Conservation (phyloP, 495 filamentous ascomycete species). For the Glutinoglossum americanum region DNA sequence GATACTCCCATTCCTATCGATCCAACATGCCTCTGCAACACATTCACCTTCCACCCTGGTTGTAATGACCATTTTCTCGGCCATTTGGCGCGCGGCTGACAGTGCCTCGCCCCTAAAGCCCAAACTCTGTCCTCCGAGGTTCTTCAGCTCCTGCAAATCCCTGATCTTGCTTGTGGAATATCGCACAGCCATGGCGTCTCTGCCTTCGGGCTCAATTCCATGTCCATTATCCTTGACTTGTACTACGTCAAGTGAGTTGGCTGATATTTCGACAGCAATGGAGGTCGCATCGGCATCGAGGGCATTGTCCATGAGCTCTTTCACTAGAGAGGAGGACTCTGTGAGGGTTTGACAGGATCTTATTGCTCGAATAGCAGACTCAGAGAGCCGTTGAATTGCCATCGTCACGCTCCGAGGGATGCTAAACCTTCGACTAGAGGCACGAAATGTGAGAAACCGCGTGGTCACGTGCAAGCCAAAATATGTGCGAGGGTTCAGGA, state of each 20-base stretch:
- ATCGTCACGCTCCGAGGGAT: slow-evolving; percentile 15
- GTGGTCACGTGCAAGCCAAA: neutral
- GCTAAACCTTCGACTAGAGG: no score
- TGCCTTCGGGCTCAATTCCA: slow-evolving; percentile 55
- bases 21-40: slow-evolving; percentile 33
- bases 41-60: slow-evolving; percentile 51
- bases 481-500: no score
- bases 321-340: slow-evolving; percentile 52
- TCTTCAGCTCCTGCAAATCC: slow-evolving; percentile 45
- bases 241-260: slow-evolving; percentile 60
- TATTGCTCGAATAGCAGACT: slow-evolving; percentile 39
- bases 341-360: slow-evolving; percentile 53
- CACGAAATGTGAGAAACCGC: no score
- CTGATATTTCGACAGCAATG: slow-evolving; percentile 49
- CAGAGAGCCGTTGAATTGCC: slow-evolving; percentile 47
- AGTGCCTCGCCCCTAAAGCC: slow-evolving; percentile 83
- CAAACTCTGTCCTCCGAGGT: slow-evolving; percentile 40
- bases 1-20: slow-evolving; percentile 29
- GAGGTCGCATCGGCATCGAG: slow-evolving; percentile 62
- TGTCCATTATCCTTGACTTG: slow-evolving; percentile 80
- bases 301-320: slow-evolving; percentile 84
- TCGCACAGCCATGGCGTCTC: slow-evolving; percentile 40
- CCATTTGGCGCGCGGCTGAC: slow-evolving; percentile 53
- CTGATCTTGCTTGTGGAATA: slow-evolving; percentile 76
- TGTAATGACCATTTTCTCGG: slow-evolving; percentile 36